These are phyloP conservation scores for Infundibulicybe gibba DNA, from an alignment of 768 basidiomycete species.

Conservation along the genomic window DNA sequence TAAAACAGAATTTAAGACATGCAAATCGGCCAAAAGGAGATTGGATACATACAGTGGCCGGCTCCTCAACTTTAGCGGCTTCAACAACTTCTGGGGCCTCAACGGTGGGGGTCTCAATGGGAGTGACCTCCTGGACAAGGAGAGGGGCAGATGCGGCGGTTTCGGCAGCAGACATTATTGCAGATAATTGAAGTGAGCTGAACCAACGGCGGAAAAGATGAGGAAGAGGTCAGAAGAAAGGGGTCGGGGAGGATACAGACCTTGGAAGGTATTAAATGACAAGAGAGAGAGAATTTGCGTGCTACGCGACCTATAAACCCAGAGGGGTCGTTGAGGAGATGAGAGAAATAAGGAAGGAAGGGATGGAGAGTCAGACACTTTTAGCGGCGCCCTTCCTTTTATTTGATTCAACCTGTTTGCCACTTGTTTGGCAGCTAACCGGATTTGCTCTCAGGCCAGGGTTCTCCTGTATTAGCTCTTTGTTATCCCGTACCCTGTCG, in stretches of 20 bases:
- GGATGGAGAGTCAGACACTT: constrained; percentile 40
- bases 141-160: constrained; percentile 39
- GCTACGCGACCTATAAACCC: constrained; percentile 51
- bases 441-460: constrained; percentile 26
- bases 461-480: constrained; percentile 15
- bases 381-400: constrained; percentile 35
- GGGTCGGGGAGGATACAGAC: constrained; percentile 26
- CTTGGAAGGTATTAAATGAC: constrained; percentile 50
- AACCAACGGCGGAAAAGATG: constrained; percentile 11
- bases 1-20: constrained; percentile 24
- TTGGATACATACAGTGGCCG: neutral
- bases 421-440: constrained; percentile 37
- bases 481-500: neutral
- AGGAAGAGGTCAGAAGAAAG: constrained; percentile 9
- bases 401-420: constrained; percentile 41
- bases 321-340: constrained; percentile 28
- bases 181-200: constrained; percentile 56
- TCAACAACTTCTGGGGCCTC: constrained; percentile 31
- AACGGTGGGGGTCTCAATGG: constrained; percentile 34
- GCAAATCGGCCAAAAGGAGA: neutral
- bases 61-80: constrained; percentile 38
- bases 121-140: constrained; percentile 52
- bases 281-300: constrained; percentile 58
- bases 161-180: constrained; percentile 85
- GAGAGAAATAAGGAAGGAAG: constrained; percentile 60